Evolutionary conservation across 441 rosid species (phyloP), one percentile per base, ranked within the genome.

Genomic region (Croton laevigatus): DNA sequence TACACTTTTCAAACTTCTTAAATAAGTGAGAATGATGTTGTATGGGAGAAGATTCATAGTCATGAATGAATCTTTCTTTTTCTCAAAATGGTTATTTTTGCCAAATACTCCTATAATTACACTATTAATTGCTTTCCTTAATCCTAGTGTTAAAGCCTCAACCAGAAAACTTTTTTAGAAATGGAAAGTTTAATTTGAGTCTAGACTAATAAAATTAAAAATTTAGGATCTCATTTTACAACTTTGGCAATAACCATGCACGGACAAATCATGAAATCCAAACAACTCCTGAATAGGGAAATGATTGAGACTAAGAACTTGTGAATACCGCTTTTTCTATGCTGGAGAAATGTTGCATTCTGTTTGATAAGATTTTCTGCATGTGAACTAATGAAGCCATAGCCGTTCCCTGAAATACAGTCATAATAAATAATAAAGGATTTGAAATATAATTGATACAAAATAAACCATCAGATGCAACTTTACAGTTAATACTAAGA

Each of bases 291-390:
- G 20, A 49, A 72, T 34, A 45, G 16, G 65, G 2, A 66, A 79
- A 44, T 38, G 55, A 14, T 46, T 49, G 5, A n/a, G 55, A 53
- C 19, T 13, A 66, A 34, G 19, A 62, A 57, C 66, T 63, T 62
- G 52, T 59, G 63, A 32, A 57, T 87, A 95, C 99, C 45, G 97
- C 97, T 85, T 93, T 95, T 75, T 95, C 89, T 62, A 93, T 61
- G 85, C 87, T 88, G 65, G 95, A 76, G 73, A 95, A 95, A 76
- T 93, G 96, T 70, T 95, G 97, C 92, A 87, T 85, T 79, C 98
- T 88, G 83, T 81, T 80, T 71, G 97, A 84, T 48, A 95, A 87
- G 72, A 95, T 79, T 79, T 91, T 95, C 81, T 88, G 97, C 98
- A 95, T 95, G 80, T 95, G 99, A 65, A 85, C 74, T 86, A 95